Percentiles rank a stretch among this genome's conserved stretches.
Evolutionary conservation across 768 basidiomycete species (phyloP).

Genomic region (Mycena vitilis): DNA sequence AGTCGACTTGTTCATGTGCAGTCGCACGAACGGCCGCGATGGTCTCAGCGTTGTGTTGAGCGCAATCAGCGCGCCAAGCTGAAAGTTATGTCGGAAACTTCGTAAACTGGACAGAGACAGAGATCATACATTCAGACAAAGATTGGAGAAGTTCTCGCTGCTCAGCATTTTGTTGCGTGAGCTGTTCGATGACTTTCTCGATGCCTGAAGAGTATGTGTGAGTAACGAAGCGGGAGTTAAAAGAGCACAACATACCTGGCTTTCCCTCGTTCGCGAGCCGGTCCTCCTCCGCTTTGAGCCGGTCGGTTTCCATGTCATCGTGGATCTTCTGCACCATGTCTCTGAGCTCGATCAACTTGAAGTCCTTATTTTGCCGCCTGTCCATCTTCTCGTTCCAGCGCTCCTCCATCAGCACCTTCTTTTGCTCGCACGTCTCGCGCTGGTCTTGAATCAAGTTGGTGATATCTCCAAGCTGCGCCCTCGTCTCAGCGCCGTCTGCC

Average conservation of each 20-base stretch:
- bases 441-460: constrained; percentile 80
- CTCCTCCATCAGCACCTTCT: constrained; percentile 69
- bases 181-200: constrained; percentile 69
- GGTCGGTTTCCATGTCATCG: constrained; percentile 65
- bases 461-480: constrained; percentile 74
- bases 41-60: constrained; percentile 73
- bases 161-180: constrained; percentile 69
- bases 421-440: constrained; percentile 65
- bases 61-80: constrained; percentile 79
- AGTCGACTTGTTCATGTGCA: constrained; percentile 81
- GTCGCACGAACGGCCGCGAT: constrained; percentile 76
- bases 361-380: constrained; percentile 70
- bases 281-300: constrained; percentile 62
- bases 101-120: neutral
- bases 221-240: constrained; percentile 16
- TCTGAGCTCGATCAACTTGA: constrained; percentile 64
- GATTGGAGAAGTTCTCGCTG: constrained; percentile 65
- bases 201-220: constrained; percentile 54
- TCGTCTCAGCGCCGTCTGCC: constrained; percentile 70
- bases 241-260: constrained; percentile 58
- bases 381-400: constrained; percentile 72
- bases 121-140: constrained; percentile 67
- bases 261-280: constrained; percentile 62
- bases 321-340: constrained; percentile 72
- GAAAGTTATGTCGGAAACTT: constrained; percentile 22